A percentile compares a stretch with the other conserved stretches of the same genome.
phyloP scores from a whole-genome alignment of 2,329 filamentous ascomycete species.

The Calonectria pseudoreteaudii region DNA sequence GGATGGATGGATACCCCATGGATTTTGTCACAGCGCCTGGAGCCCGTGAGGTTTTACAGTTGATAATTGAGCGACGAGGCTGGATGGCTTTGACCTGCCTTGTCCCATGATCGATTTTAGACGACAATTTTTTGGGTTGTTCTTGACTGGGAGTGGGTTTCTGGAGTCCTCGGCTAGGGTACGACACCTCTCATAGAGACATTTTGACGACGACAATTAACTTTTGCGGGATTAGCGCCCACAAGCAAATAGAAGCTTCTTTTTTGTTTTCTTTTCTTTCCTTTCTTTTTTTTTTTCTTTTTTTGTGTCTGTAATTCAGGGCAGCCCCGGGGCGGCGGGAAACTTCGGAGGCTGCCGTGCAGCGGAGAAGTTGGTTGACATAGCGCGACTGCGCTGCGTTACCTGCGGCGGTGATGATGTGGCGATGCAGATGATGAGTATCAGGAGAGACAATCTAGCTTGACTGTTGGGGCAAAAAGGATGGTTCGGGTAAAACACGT shows the following conservation, averaged over 20 bases:
- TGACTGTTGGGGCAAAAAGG: neutral
- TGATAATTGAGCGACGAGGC: slow-evolving; percentile 14
- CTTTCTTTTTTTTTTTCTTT: neutral
- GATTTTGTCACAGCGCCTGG: slow-evolving; percentile 23
- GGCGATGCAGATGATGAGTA: slow-evolving; percentile 23
- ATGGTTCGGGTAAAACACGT: neutral
- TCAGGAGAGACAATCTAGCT: slow-evolving; percentile 1
- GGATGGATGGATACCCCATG: slow-evolving; percentile 36
- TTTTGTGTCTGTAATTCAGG: neutral
- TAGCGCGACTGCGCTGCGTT: neutral
- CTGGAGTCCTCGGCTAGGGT: slow-evolving; percentile 21
- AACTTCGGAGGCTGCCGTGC: slow-evolving; percentile 2
- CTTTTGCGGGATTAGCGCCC: slow-evolving; percentile 8
- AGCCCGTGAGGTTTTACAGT: slow-evolving; percentile 15
- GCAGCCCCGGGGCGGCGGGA: neutral
- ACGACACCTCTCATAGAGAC: slow-evolving; percentile 11
- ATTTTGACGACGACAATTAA: slow-evolving; percentile 2
- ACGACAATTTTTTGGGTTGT: slow-evolving; percentile 10
- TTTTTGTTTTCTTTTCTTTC: neutral
- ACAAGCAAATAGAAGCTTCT: slow-evolving; percentile 1
- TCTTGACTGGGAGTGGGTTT: slow-evolving; percentile 14
- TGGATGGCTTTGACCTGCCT: neutral
- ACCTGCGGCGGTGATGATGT: slow-evolving; percentile 24
- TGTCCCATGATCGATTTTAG: slow-evolving; percentile 5
- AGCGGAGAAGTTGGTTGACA: slow-evolving; percentile 8